phyloP scores from a whole-genome alignment of 371 early-diverging fungal genomes.

The Catenaria anguillulae region DNA sequence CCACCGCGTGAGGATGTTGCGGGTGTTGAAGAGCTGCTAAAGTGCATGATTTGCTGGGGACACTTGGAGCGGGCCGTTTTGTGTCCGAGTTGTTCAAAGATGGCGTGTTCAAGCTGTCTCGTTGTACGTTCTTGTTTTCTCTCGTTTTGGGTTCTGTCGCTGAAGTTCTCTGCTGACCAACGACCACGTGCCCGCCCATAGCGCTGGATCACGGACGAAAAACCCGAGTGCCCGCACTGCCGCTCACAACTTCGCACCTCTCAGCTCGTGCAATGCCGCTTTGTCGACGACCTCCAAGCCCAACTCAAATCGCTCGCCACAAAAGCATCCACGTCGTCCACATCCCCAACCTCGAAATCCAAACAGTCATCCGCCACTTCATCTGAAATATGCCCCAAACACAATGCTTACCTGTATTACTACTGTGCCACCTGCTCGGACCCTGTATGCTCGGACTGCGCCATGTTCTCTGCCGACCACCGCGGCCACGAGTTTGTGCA shows the following conservation, averaged over 20 bases:
- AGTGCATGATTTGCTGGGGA: slow-evolving; percentile 27
- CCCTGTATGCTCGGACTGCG: slow-evolving; percentile 24
- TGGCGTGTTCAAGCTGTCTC: slow-evolving; percentile 22
- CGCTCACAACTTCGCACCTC: slow-evolving; percentile 13
- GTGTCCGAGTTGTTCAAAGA: slow-evolving; percentile 25
- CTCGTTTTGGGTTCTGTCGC: not conserved
- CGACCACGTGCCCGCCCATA: slow-evolving; percentile 4
- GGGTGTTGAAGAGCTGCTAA: slow-evolving; percentile 13
- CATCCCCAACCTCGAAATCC: not conserved
- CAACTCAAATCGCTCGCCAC: slow-evolving; percentile 7
- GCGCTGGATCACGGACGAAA: slow-evolving; percentile 21
- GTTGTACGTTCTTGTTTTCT: slow-evolving; percentile 10
- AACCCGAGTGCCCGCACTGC: slow-evolving; percentile 24
- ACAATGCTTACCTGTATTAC: slow-evolving; percentile 17
- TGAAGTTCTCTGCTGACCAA: too few relatives aligned
- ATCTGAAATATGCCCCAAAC: slow-evolving; percentile 14
- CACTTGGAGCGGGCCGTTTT: slow-evolving; percentile 18
- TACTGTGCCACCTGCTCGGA: slow-evolving; percentile 20
- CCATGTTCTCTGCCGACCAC: slow-evolving; percentile 20
- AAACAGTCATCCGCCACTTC: not conserved
- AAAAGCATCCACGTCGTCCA: slow-evolving; percentile 2
- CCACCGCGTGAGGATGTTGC: too few relatives aligned
- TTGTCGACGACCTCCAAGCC: slow-evolving; percentile 21
- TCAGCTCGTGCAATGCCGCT: slow-evolving; percentile 21
- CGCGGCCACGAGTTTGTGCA: slow-evolving; percentile 16